Evolutionary conservation across 2,329 filamentous ascomycete genomes (phyloP).

Genomic region (Verticillium alfalfae): DNA sequence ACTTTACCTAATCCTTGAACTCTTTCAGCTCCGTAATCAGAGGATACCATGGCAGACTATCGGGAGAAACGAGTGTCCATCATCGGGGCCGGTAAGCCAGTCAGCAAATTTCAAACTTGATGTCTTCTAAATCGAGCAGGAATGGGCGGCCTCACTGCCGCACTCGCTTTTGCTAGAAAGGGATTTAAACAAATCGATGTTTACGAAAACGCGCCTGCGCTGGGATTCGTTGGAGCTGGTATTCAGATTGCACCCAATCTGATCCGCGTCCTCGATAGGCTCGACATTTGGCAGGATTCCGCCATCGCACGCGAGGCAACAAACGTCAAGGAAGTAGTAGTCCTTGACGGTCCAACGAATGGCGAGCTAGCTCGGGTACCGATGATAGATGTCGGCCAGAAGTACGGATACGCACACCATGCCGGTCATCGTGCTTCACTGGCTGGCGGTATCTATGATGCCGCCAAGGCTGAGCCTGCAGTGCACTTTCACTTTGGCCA

Average conservation of each 20-base stretch:
- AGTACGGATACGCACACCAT: constrained; percentile 72
- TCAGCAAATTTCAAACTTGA: no score
- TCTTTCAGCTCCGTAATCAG: neutral
- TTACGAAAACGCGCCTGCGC: constrained; percentile 64
- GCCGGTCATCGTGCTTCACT: constrained; percentile 71
- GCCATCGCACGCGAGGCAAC: constrained; percentile 66
- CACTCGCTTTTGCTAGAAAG: constrained; percentile 67
- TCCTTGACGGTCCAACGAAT: constrained; percentile 58
- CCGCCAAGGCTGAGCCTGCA: constrained; percentile 54
- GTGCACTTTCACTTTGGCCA: constrained; percentile 66
- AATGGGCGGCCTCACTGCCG: constrained; percentile 71
- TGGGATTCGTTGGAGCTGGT: constrained; percentile 78
- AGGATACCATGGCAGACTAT: constrained; percentile 19
- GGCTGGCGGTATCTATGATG: constrained; percentile 62
- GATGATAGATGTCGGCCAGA: constrained; percentile 59
- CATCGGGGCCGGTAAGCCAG: neutral
- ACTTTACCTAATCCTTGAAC: no score
- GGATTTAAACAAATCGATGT: constrained; percentile 70
- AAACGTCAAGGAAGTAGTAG: constrained; percentile 50
- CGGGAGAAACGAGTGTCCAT: constrained; percentile 14
- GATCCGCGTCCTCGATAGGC: constrained; percentile 64
- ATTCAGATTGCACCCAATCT: constrained; percentile 82
- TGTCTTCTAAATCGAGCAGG: constrained; percentile 33
- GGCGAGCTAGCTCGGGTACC: constrained; percentile 65
- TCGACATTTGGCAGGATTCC: constrained; percentile 60